A percentile compares a stretch with the other conserved stretches of the same genome.
These are phyloP conservation scores for Brassica incana DNA, from an alignment of 345 rosid genomes.

Conservation along the genomic window DNA sequence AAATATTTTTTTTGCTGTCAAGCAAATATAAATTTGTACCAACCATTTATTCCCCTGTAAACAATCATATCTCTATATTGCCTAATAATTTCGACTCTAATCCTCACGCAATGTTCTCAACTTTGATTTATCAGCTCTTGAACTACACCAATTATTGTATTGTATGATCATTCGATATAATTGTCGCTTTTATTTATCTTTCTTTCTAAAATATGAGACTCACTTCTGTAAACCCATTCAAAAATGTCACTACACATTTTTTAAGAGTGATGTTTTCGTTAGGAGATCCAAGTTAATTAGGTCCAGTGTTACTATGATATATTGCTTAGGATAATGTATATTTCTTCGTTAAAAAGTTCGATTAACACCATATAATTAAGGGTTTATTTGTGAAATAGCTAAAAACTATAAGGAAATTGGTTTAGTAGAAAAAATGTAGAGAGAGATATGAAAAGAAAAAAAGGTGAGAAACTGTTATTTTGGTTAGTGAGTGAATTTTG, in stretches of 20 bases:
- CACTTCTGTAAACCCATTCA: neutral
- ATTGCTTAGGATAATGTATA: no score
- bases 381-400: no score
- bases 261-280: neutral
- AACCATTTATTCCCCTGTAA: conserved; percentile 22
- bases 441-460: no score
- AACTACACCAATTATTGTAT: neutral
- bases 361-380: no score
- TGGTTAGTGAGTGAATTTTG: no score
- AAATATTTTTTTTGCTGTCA: conserved; percentile 22
- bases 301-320: no score
- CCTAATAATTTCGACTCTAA: conserved; percentile 23
- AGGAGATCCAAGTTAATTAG: neutral
- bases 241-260: neutral
- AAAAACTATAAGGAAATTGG: no score
- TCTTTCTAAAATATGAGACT: neutral
- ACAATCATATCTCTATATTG: neutral
- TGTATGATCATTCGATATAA: neutral
- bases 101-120: conserved; percentile 19
- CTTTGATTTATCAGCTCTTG: neutral
- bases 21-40: conserved; percentile 29
- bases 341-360: no score
- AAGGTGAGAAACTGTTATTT: no score
- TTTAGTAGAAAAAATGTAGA: no score
- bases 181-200: neutral